Evolutionary conservation across 345 rosid genomes (phyloP), one percentile per base, ranked within the genome.

Genomic region (Salix arbutifolia): DNA sequence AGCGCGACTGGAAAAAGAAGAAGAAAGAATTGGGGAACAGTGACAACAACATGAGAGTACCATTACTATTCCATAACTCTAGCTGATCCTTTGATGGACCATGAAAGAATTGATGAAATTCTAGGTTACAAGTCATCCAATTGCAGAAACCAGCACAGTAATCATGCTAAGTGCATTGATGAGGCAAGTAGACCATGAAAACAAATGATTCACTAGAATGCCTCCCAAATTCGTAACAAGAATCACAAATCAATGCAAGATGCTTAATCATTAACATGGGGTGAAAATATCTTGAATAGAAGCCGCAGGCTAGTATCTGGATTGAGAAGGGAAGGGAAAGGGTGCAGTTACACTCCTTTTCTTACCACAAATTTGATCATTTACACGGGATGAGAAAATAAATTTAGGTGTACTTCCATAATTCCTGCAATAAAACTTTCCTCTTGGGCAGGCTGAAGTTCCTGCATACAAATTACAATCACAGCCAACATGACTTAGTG

Each of bases 391-490:
- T 70, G 92, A 86, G 42, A 79, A 88, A 66, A 88, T 78, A 73
- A 91, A 89, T 37, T 35, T 82, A 2, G 92, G 94, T n/a, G 72
- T 84, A 72, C 86, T 89, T 72, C 94, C 94, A 28, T 79, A 74
- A 74, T 91, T 89, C 74, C 85, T 81, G 81, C 92, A 91, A 69
- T 91, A 89, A 79, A 91, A 91, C 80, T 85, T 91, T 35, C 85
- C 90, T 8, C 83, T 79, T 6, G 91, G 91, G 77, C 94, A 91
- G 76, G 92, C 92, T 62, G 94, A 83, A 26, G 86, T 95, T 80
- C 99, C 99, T 95, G 90, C 72, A 80, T 68, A 74, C 28, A 74
- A 40, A 69, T 72, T 72, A 74, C 64, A n/a, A 79, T 62, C 11
- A 46, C 19, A 79, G 8, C 40, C 81, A 48, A 69, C 58, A 65